These are phyloP conservation scores for Phialophora chinensis DNA, from an alignment of 2,329 filamentous ascomycete genomes.

Conservation along the genomic window DNA sequence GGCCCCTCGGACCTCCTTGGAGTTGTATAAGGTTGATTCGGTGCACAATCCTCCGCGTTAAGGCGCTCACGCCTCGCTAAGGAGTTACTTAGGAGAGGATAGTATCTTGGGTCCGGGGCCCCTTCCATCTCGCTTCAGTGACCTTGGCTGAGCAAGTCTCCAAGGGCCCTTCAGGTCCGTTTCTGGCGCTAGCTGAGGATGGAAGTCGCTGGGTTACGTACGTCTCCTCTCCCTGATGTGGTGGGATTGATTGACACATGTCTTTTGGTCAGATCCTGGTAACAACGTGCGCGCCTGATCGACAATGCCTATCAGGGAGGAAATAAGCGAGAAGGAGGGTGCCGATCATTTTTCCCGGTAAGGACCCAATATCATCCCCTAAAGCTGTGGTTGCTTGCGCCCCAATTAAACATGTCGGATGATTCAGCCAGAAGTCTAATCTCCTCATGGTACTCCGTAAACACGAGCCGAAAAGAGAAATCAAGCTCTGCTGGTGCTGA, in stretches of 20 bases:
- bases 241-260: slow-evolving; percentile 1
- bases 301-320: slow-evolving; percentile 10
- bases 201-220: not conserved
- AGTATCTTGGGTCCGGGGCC: not conserved
- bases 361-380: not conserved
- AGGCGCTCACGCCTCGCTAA: not conserved
- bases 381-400: not conserved
- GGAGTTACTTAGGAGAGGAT: not conserved
- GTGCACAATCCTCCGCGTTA: not conserved
- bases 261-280: slow-evolving; percentile 2
- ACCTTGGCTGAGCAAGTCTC: not conserved
- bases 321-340: slow-evolving; percentile 10
- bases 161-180: not conserved
- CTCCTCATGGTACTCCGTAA: not conserved
- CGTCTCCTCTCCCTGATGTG: not conserved
- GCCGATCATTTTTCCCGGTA: slow-evolving; percentile 3
- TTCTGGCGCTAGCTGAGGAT: not conserved
- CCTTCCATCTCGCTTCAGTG: not conserved
- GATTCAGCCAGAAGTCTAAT: not conserved
- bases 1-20: not conserved
- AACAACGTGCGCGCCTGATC: slow-evolving; percentile 19
- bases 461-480: not conserved
- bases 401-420: not conserved
- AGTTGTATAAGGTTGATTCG: not conserved
- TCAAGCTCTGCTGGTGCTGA: not conserved